Base-by-base conservation (phyloP, 345 rosid species). In the Salix exigua region DNA sequence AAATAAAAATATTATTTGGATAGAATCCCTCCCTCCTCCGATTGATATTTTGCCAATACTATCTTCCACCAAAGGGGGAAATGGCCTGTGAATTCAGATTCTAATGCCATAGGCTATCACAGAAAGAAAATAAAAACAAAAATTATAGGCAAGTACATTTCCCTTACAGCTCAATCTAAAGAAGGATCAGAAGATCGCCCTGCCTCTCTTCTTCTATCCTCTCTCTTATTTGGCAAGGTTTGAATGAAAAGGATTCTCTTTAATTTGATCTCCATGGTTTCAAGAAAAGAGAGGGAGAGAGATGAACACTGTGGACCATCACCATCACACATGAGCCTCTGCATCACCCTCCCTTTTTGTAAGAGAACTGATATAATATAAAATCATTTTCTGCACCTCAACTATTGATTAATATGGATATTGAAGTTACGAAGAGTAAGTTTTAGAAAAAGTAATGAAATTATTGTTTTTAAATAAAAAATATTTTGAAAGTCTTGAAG, bases 141-240 rank as follows among this genome's bases (percentile, higher is more conserved):
- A 18, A 6, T 70, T 69, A 63, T 48, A 68, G 68, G 46, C 50
- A 70, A 75, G 72, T 78, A 75, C 82, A 72, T 76, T 67, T 55
- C 76, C 79, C 78, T 84, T 82, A 84, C 85, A 60, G 25, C 74
- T 81, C 67, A 18, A 60, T 44, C 73, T 72, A 71, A 38, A 73
- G 16, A 28, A 63, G 60, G 12, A 40, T 40, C 48, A 11, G 31
- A 72, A 25, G 68, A 60, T 11, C 13, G 10, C 77, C 75, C 53
- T 0, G n/a, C 31, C 31, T 21, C 28, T 14, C 23, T 26, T 35
- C 13, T 17, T 68, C 25, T 21, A 2, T 38, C 58, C 26, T 31
- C 7, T 10, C 74, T 10, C 74, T 38, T 58, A 26, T 17, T 61
- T 40, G 76, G 76, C 76, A 21, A n/a, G 28, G 62, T 55, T 55